Conservation (phyloP, 805 yeast species). For the Kluyveromyces aestuarii region DNA sequence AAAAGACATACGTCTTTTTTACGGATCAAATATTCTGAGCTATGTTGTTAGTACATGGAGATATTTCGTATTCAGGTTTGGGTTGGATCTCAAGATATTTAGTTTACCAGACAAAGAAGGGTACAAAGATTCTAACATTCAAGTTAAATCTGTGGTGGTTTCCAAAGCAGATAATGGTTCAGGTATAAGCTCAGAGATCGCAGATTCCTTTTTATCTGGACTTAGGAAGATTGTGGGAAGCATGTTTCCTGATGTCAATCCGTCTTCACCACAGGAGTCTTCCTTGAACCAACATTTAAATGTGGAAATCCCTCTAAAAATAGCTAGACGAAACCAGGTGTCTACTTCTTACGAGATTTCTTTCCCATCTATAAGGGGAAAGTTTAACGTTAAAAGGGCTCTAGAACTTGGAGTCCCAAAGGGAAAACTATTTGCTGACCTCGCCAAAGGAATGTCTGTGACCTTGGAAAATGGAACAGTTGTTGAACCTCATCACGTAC, state of each 20-base stretch:
- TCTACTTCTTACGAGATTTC: constrained; percentile 64
- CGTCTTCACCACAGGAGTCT: constrained; percentile 28
- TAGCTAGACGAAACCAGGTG: constrained; percentile 9
- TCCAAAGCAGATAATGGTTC: not conserved
- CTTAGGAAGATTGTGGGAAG: constrained; percentile 31
- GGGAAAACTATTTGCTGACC: constrained; percentile 47
- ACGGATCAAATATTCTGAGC: constrained; percentile 39
- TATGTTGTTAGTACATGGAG: constrained; percentile 76
- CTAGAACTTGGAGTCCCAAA: constrained; percentile 56
- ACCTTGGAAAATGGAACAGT: constrained; percentile 48
- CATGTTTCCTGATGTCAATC: constrained; percentile 51
- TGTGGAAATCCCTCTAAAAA: constrained; percentile 26
- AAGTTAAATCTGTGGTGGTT: constrained; percentile 30
- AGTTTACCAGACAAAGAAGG: constrained; percentile 15
- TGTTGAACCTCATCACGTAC: constrained; percentile 61
- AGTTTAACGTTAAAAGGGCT: constrained; percentile 61
- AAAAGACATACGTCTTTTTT: constrained; percentile 44
- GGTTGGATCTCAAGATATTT: constrained; percentile 39
- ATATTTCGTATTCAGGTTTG: constrained; percentile 74
- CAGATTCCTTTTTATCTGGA: constrained; percentile 1
- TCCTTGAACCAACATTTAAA: constrained; percentile 30
- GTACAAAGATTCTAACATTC: constrained; percentile 30
- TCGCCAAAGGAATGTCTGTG: constrained; percentile 54
- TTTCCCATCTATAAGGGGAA: constrained; percentile 65
- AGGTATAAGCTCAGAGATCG: not conserved